A percentile compares a stretch with the other conserved stretches of the same genome.
Conservation (phyloP, 148 eudicot genomes). For the Silene conica region DNA sequence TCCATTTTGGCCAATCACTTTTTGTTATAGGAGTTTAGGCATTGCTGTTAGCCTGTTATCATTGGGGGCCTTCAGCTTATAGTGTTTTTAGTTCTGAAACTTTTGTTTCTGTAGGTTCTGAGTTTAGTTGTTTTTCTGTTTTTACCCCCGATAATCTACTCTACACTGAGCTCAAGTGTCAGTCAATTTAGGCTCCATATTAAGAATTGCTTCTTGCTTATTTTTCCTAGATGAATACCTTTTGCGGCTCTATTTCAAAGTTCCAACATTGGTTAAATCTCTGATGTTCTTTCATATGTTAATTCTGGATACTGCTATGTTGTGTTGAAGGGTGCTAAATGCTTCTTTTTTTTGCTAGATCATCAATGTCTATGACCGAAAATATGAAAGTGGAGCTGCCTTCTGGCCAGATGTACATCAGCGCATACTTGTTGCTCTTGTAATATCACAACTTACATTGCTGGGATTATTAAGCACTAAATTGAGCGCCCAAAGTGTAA, state of each 20-base stretch:
- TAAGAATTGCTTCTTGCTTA: not conserved
- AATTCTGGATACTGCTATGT: not conserved
- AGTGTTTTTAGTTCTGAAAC: too few species aligned
- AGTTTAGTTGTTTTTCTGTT: too few species aligned
- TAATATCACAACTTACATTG: conserved; percentile 70
- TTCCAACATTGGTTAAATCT: not conserved
- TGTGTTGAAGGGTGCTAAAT: not conserved
- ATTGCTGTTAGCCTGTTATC: too few species aligned
- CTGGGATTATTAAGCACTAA: conserved; percentile 71
- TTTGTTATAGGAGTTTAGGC: not conserved
- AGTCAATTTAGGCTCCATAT: not conserved
- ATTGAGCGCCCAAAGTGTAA: conserved; percentile 25
- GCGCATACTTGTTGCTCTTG: conserved; percentile 66
- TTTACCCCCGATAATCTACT: not conserved
- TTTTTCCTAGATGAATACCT: not conserved
- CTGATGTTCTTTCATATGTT: not conserved
- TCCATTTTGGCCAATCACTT: too few species aligned
- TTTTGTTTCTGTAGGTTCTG: too few species aligned
- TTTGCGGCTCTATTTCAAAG: not conserved
- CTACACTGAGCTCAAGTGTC: not conserved
- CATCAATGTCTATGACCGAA: conserved; percentile 85
- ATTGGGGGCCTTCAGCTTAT: too few species aligned
- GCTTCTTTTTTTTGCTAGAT: conserved; percentile 43
- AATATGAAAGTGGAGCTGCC: conserved; percentile 84
- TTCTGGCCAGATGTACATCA: conserved; percentile 95